Conservation (phyloP, 257 asterid genomes). For the Capsicum rhomboideum region DNA sequence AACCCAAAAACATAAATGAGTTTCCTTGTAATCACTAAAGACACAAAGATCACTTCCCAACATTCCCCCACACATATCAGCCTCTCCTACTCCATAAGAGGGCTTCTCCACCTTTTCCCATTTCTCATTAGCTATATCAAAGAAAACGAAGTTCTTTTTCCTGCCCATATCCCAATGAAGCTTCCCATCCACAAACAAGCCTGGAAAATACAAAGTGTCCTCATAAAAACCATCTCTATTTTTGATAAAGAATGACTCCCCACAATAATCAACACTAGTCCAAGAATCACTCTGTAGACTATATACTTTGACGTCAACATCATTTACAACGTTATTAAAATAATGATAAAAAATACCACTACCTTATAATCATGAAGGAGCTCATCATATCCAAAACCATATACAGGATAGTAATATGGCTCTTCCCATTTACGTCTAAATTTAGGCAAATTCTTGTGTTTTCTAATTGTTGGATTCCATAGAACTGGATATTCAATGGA, state of each 20-base stretch:
- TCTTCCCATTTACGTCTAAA: no score
- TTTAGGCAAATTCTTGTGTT: no score
- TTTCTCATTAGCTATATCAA: not conserved
- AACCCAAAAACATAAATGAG: not conserved
- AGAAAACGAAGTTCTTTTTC: not conserved
- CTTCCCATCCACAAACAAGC: not conserved
- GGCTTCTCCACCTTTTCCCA: not conserved
- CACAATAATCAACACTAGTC: not conserved
- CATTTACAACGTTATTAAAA: not conserved
- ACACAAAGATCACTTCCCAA: not conserved
- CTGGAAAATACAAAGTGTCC: not conserved
- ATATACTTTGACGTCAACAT: not conserved
- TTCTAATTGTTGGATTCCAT: no score
- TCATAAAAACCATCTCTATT: no score
- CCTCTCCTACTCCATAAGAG: not conserved
- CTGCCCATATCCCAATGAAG: not conserved
- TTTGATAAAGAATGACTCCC: not conserved
- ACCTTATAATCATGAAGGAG: not conserved
- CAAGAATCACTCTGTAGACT: not conserved
- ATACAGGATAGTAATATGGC: no score
- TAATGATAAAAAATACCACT: not conserved
- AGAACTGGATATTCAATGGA: no score
- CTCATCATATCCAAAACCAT: not conserved
- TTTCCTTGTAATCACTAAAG: not conserved
- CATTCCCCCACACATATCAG: not conserved